Conservation (phyloP, 2,329 filamentous ascomycete species). For the Plectosphaerella sp. region DNA sequence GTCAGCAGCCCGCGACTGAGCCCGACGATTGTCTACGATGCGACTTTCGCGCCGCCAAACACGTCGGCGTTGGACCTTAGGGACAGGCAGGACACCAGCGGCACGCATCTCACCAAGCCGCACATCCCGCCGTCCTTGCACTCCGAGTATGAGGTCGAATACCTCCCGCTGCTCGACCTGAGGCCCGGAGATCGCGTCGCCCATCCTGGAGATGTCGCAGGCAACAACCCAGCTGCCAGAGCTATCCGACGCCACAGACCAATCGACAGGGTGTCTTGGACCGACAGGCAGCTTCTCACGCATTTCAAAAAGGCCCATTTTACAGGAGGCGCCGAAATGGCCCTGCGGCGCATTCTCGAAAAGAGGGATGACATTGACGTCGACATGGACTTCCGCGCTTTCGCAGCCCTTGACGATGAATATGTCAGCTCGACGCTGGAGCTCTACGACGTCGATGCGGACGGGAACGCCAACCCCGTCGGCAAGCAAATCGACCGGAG, state of each 20-base stretch:
- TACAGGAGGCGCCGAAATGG: conserved; percentile 28
- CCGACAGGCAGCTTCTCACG: conserved; percentile 36
- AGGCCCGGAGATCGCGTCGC: conserved; percentile 1
- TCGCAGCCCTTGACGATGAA: conserved; percentile 30
- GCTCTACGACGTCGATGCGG: conserved; percentile 49
- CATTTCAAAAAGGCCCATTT: conserved; percentile 37
- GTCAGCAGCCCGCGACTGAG: conserved; percentile 7
- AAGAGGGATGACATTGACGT: conserved; percentile 26
- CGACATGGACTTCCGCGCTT: conserved; percentile 22
- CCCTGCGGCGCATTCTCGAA: conserved; percentile 29
- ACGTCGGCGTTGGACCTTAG: conserved; percentile 5
- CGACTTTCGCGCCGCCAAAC: conserved; percentile 5
- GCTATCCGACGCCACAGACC: neutral
- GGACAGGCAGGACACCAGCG: neutral
- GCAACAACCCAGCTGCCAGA: neutral
- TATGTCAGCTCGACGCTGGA: conserved; percentile 49
- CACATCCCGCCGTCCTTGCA: conserved; percentile 12
- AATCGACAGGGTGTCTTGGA: conserved; percentile 11
- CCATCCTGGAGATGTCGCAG: neutral
- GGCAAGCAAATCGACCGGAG: conserved; percentile 7
- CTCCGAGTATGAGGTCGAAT: conserved; percentile 13
- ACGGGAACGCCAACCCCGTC: conserved; percentile 30
- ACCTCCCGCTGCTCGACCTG: conserved; percentile 10
- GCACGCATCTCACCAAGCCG: neutral
- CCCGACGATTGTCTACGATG: conserved; percentile 4